Base-by-base conservation (phyloP, 108 stramenopile genomes). In the Cyclotella baltica region DNA sequence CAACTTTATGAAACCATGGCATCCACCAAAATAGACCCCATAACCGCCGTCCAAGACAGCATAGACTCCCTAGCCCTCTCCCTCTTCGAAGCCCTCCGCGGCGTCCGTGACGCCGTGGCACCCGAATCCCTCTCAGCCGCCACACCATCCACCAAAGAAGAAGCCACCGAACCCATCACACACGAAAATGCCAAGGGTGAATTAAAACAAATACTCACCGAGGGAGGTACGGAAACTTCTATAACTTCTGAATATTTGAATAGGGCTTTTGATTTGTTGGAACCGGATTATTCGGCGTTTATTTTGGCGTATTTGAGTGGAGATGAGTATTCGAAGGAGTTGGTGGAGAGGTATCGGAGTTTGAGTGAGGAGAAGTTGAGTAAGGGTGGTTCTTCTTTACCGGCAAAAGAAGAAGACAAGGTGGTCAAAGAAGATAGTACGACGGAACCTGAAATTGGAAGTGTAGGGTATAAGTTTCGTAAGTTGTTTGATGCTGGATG, bases 41-140 rank as follows among this genome's bases (percentile, higher is more conserved):
- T 95, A 22, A 90, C 94, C 18, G 88, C 87, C 22, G 82, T 95
- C 43, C 94, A 95, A 77, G 94, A 95, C 77, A 88, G 82, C 56
- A 88, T 95, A 34, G 85, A 88, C 72, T 80, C 88, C 38, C 85
- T 96, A 8, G 90, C 92, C 22, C 81, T 96, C 28, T 88, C 92
- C 43, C 87, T 96, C 71, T 96, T 96, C 75, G 95, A 96, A 73
- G 95, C 92, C 18, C 73, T 96, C 34, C 86, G 95, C n/a, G 88
- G 89, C 5, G 80, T 93, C 15, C 89, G 95, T 22, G 92, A 96
- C 71, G 91, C 95, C 11, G 90, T 92, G 0, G 91, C 90, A 4
- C 89, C 94, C 20, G 87, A 90, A 66, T 93, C 81, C 18, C 47
- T 66, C 31, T 31, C 72, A 9, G 20, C 37, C 63, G 63, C 23